A percentile compares a stretch with the other conserved stretches of the same genome.
Conservation (phyloP, 2,329 filamentous ascomycete genomes). For the Ilyonectria robusta region DNA sequence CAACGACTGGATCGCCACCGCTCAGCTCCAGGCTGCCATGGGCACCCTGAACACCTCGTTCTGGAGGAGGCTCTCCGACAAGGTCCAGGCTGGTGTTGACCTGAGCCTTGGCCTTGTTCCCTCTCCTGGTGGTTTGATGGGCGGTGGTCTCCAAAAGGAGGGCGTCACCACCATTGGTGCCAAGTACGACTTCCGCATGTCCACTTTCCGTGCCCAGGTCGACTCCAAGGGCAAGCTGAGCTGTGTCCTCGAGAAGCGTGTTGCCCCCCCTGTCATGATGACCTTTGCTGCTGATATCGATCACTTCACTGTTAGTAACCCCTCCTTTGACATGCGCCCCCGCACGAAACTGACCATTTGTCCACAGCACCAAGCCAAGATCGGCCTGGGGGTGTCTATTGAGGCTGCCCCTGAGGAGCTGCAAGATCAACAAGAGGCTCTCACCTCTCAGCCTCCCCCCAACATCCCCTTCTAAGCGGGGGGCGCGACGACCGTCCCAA, state of each 20-base stretch:
- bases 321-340: neutral
- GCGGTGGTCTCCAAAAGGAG: conserved; percentile 83
- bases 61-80: conserved; percentile 93
- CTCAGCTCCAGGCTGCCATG: conserved; percentile 85
- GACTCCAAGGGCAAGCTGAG: conserved; percentile 95
- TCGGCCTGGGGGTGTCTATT: conserved; percentile 93
- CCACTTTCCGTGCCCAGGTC: conserved; percentile 94
- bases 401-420: conserved; percentile 88
- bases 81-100: conserved; percentile 96
- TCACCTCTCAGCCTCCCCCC: conserved; percentile 64
- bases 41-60: conserved; percentile 92
- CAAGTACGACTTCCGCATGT: conserved; percentile 98
- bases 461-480: conserved; percentile 76
- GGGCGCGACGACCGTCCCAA: conserved; percentile 27
- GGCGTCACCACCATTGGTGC: conserved; percentile 92
- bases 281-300: conserved; percentile 98
- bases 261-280: conserved; percentile 91
- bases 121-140: conserved; percentile 79
- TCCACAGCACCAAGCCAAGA: conserved; percentile 89
- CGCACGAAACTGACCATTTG: conserved; percentile 47
- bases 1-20: conserved; percentile 92
- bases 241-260: conserved; percentile 94
- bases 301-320: conserved; percentile 85
- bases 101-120: conserved; percentile 88
- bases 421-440: conserved; percentile 83